Evolutionary conservation across 192 early-diverging fungal species (phyloP).

Genomic region (Ambispora gerdemannii): DNA sequence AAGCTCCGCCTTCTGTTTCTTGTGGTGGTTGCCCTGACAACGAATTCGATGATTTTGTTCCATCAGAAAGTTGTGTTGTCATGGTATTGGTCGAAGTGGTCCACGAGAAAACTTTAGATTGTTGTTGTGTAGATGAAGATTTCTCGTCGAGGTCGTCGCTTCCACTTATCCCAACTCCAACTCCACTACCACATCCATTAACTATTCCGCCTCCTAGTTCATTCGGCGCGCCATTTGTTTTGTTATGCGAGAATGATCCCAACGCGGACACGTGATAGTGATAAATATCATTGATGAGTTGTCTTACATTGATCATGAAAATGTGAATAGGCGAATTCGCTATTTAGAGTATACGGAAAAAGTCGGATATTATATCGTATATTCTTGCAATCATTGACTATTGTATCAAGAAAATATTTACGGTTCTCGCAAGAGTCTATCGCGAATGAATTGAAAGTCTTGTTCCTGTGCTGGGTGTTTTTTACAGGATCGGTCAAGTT

Average conservation of each 20-base stretch:
- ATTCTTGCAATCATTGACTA: no score
- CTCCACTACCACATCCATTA: no score
- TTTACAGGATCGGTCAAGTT: constrained; percentile 22
- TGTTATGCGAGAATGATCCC: constrained; percentile 10
- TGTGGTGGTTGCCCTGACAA: background rate
- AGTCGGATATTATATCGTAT: no score
- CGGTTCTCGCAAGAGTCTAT: constrained; percentile 30
- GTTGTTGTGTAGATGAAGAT: background rate
- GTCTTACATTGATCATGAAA: constrained; percentile 27
- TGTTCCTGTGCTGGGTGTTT: constrained; percentile 36
- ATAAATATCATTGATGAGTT: constrained; percentile 31
- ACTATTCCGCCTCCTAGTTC: background rate
- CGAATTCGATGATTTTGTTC: background rate
- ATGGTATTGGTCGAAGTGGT: background rate
- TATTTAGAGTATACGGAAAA: no score
- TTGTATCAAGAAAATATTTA: constrained; percentile 35
- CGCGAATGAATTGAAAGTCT: constrained; percentile 31
- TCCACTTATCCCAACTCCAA: no score
- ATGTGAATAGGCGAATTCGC: background rate
- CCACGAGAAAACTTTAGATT: constrained; percentile 30
- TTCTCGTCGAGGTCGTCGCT: constrained; percentile 27
- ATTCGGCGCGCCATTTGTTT: background rate
- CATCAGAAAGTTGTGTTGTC: background rate
- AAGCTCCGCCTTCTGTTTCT: background rate
- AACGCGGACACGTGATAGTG: constrained; percentile 29